These are phyloP conservation scores for Herpetomonas samuelpessoai DNA, from an alignment of 208 protist species.

Conservation along the genomic window DNA sequence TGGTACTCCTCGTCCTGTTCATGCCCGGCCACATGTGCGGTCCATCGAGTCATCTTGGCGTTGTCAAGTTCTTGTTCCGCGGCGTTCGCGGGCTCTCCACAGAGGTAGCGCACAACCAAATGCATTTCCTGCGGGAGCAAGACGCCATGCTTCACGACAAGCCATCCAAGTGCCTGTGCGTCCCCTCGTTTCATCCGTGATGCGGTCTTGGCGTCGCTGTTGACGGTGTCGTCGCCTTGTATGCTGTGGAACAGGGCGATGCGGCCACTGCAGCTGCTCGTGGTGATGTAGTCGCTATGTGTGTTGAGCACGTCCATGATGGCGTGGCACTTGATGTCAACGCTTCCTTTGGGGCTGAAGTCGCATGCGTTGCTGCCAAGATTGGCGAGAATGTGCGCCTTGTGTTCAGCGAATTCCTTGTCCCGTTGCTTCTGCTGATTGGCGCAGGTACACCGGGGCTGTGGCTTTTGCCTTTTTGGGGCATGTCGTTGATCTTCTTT, in stretches of 20 bases:
- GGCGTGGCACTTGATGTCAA: slow-evolving; percentile 73
- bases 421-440: slow-evolving; percentile 46
- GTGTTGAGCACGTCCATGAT: slow-evolving; percentile 75
- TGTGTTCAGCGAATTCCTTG: slow-evolving; percentile 70
- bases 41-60: neutral
- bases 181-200: slow-evolving; percentile 54
- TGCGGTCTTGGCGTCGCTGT: slow-evolving; percentile 4
- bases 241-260: slow-evolving; percentile 85
- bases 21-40: slow-evolving; percentile 5
- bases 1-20: slow-evolving; percentile 7
- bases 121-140: slow-evolving; percentile 58
- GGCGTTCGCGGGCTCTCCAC: slow-evolving; percentile 22
- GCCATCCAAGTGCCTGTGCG: slow-evolving; percentile 70
- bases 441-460: neutral
- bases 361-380: slow-evolving; percentile 68
- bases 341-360: slow-evolving; percentile 65
- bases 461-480: neutral
- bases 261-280: slow-evolving; percentile 87
- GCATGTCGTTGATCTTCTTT: slow-evolving; percentile 4
- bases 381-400: slow-evolving; percentile 56
- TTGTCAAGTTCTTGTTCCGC: slow-evolving; percentile 5
- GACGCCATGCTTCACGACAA: slow-evolving; percentile 79
- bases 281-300: slow-evolving; percentile 79
- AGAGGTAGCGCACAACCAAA: slow-evolving; percentile 52
- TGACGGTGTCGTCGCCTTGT: neutral